Conservation (phyloP, 139 green algal genomes). For the Micractinium sp. region DNA sequence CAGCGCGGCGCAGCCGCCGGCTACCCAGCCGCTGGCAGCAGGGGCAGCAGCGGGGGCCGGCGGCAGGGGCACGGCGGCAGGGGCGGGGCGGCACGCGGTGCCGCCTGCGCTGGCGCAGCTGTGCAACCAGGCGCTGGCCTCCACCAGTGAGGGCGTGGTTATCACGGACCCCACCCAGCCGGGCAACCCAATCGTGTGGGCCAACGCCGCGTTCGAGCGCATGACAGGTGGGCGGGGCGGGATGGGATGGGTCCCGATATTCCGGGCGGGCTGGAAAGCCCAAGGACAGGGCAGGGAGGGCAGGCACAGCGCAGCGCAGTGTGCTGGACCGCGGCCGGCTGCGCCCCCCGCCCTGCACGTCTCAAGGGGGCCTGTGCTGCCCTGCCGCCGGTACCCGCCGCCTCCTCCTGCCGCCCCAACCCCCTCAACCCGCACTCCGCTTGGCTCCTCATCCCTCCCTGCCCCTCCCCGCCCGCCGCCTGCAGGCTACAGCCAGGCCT, state of each 20-base stretch:
- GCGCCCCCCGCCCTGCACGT: too few relatives aligned
- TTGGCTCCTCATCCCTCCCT: too few relatives aligned
- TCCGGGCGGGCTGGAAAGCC: too few relatives aligned
- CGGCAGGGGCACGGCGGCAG: too few relatives aligned
- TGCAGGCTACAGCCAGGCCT: slow-evolving; percentile 65
- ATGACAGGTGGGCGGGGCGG: slow-evolving; percentile 68
- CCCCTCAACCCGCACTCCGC: too few relatives aligned
- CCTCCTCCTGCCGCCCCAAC: too few relatives aligned
- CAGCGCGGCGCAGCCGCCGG: neutral
- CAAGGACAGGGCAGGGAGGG: too few relatives aligned
- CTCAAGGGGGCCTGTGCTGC: too few relatives aligned
- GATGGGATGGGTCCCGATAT: too few relatives aligned
- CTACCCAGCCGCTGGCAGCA: neutral
- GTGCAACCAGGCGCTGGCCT: slow-evolving; percentile 47
- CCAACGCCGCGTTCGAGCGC: slow-evolving; percentile 77
- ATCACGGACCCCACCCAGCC: slow-evolving; percentile 53
- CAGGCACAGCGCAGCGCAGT: neutral
- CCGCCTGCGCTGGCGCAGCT: slow-evolving; percentile 21
- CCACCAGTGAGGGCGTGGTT: slow-evolving; percentile 28
- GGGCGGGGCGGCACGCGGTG: neutral
- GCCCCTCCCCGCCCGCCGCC: neutral
- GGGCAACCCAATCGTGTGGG: slow-evolving; percentile 89
- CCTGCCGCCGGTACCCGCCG: too few relatives aligned
- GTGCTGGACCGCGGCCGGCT: too few relatives aligned
- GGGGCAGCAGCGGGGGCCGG: neutral